Evolutionary conservation across 805 yeast species (phyloP), one percentile per base, ranked within the genome.

Genomic region (Schizosaccharomyces osmophilus): DNA sequence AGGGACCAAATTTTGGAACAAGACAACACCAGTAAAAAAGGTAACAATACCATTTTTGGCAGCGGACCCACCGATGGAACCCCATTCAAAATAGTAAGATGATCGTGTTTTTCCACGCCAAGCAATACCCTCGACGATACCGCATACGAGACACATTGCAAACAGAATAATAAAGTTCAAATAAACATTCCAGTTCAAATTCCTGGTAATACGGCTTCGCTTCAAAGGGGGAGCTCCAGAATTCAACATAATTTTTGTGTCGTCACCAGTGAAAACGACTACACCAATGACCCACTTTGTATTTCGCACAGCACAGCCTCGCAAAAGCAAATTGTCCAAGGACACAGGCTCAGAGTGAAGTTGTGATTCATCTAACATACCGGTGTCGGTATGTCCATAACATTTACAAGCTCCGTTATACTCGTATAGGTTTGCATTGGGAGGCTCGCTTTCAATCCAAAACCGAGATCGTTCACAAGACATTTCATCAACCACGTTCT

Each of bases 201-300:
- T 84, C 48, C 79, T 74, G 0, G 86, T 76, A 61, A 85, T 80
- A 66, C 80, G 76, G 9, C 86, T 81, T 59, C 79, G 77, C 69
- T 85, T 85, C 1, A 83, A 80, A 8, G 94, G 94, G 0, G 93
- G 84, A 32, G 78, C 76, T 60, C 93, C 93, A 2, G 89, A 77
- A 69, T 85, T 85, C 64, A 85, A 72, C 82, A 85, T 82, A 63
- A 85, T 82, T 70, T 85, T 85, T 11, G 88, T 77, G 67, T 85
- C 90, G 45, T 71, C 69, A 62, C 94, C 94, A 2, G 94, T 85
- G 69, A 82, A 84, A n/a, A 83, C 76, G 4, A 82, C 89, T 31
- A 81, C 69, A 31, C 90, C 87, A 62, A 85, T 75, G 2, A 76
- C 84, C 88, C 89, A 85, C 64, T 80, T 79, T 2, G 90, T 83